Percentiles rank a stretch among this genome's conserved stretches.
These are phyloP conservation scores for Picea glauca DNA, from an alignment of 75 land plant genomes.

Conservation along the genomic window DNA sequence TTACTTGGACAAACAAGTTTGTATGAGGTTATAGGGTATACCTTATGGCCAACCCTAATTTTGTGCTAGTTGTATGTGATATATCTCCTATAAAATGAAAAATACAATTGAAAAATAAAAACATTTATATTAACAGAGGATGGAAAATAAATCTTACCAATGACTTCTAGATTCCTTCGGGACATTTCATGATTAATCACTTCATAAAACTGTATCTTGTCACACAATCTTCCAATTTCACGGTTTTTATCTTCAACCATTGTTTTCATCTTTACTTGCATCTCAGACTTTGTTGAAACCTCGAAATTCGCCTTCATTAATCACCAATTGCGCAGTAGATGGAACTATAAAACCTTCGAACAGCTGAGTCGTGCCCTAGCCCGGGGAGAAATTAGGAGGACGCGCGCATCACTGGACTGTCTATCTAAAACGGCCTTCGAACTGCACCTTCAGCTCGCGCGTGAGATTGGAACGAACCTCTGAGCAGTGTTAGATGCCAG, in stretches of 20 bases:
- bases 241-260: constrained; percentile 35
- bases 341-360: too few relatives aligned
- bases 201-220: constrained; percentile 51
- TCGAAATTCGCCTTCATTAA: too few relatives aligned
- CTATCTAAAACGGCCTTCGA: too few relatives aligned
- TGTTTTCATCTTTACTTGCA: constrained; percentile 25
- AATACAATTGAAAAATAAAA: background rate
- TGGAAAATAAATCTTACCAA: constrained; percentile 28
- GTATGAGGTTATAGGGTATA: background rate
- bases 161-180: constrained; percentile 52
- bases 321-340: too few relatives aligned
- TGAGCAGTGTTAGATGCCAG: too few relatives aligned
- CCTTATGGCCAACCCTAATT: background rate
- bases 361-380: too few relatives aligned
- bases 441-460: too few relatives aligned
- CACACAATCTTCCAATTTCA: constrained; percentile 48
- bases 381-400: too few relatives aligned
- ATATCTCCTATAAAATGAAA: background rate
- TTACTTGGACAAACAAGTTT: background rate
- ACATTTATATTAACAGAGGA: background rate
- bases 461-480: too few relatives aligned
- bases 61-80: background rate
- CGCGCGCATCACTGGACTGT: too few relatives aligned
- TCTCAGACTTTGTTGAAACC: constrained; percentile 33
- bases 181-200: constrained; percentile 58